phyloP scores from a whole-genome alignment of 2,329 filamentous ascomycete species.

The Neocucurbitaria cava region DNA sequence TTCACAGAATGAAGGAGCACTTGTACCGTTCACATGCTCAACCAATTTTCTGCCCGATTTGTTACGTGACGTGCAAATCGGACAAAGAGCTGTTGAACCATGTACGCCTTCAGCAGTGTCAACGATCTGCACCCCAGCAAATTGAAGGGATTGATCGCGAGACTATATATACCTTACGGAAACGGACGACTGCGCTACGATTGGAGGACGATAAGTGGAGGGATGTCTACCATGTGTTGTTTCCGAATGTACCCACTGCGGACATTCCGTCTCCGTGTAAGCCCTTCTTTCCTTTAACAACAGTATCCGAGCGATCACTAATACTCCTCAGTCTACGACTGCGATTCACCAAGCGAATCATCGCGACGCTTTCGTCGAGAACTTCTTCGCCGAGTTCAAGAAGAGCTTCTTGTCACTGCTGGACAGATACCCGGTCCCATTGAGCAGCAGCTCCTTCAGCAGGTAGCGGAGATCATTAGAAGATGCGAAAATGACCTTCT shows the following conservation, averaged over 20 bases:
- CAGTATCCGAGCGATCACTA: neutral
- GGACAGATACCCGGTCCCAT: slow-evolving; percentile 25
- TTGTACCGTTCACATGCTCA: slow-evolving; percentile 51
- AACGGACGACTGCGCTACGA: slow-evolving; percentile 38
- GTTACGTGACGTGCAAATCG: slow-evolving; percentile 45
- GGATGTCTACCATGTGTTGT: slow-evolving; percentile 48
- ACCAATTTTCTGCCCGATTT: slow-evolving; percentile 48
- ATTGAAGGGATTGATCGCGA: slow-evolving; percentile 50
- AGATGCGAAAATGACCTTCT: slow-evolving; percentile 35
- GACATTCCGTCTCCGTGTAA: slow-evolving; percentile 48
- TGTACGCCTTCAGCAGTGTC: slow-evolving; percentile 35
- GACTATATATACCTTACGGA: slow-evolving; percentile 45
- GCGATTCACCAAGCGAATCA: slow-evolving; percentile 32
- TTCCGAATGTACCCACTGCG: slow-evolving; percentile 38
- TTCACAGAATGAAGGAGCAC: slow-evolving; percentile 54
- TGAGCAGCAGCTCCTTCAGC: slow-evolving; percentile 36
- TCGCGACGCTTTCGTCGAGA: slow-evolving; percentile 42
- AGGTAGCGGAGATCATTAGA: slow-evolving; percentile 37
- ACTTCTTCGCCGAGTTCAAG: slow-evolving; percentile 42
- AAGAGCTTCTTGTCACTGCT: slow-evolving; percentile 37
- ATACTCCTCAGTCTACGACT: slow-evolving; percentile 42
- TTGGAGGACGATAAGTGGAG: slow-evolving; percentile 50
- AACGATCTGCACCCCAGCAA: slow-evolving; percentile 23
- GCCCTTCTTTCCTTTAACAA: neutral
- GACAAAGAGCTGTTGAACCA: slow-evolving; percentile 44